Evolutionary conservation across 148 eudicot species (phyloP), one percentile per base, ranked within the genome.

Genomic region (Pharnaceum exiguum): DNA sequence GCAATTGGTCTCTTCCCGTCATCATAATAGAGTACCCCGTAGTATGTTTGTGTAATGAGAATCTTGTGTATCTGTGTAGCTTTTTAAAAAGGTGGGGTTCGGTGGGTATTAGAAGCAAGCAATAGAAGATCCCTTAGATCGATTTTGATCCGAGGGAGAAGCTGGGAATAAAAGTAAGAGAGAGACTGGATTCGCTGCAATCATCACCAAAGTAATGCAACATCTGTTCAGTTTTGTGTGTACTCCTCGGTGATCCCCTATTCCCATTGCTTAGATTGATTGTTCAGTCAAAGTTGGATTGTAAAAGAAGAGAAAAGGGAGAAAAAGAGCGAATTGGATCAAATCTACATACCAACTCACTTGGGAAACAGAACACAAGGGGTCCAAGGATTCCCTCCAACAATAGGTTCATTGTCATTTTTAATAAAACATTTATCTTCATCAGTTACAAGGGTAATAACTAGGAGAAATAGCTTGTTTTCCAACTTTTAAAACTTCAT

Each of bases 201-300:
- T 81, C 75, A 81, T 77, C 43, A 69, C 17, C 79, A 69, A 70
- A 66, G 76, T n/a, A n/a, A n/a, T n/a, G n/a, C 70, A 59, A 57
- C 71, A 48, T 49, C 27, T 46, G 62, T 71, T 63, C 54, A 50
- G 57, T 59, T 56, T 46, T 44, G 30, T 45, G 18, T 60, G 7
- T 21, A 32, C n/a, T 46, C 36, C 17, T 7, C 15, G 17, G 9
- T 19, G 32, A 4, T 52, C 9, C 37, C 38, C 10, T 36, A 35
- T 3, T n/a, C 15, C 13, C n/a, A 13, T 9, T 10, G 11, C 42
- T 68, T 52, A 28, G 60, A 55, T 18, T 59, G 69, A 58, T 66
- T 63, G 54, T 73, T 70, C 70, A 70, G 70, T 65, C 75, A 78
- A 70, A 59, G 49, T 36, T 56, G 22, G 31, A 50, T 28, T 3